Base-by-base conservation (phyloP, 208 protist species). In the Trypanosoma conorhini region DNA sequence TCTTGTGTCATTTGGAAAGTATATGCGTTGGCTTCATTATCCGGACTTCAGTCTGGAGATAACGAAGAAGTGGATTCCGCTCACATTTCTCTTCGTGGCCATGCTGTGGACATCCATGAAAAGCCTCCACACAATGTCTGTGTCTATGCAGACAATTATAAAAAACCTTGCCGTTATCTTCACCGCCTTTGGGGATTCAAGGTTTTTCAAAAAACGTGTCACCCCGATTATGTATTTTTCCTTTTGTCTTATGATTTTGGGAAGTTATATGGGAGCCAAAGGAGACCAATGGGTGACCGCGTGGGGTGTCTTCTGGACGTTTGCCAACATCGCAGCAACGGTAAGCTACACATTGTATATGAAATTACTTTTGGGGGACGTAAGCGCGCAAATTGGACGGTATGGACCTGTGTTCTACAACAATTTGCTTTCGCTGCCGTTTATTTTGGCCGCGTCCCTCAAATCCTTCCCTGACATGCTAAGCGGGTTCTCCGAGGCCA, bases 321-420 rank as follows among this genome's bases (percentile, higher is more conserved):
- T 88, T 30, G 31, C 77, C 12, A 97, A 97, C 69, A 87, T 97
- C 59, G 33, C 76, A 22, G 17, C 75, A 17, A 97, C 92, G 0
- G 87, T 88, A 21, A 66, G 63, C 38, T 97, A 97, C 78, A 92
- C 86, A 51, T 74, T 97, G n/a, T 93, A 92, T 74, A 93, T 97
- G 83, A 95, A 95, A 66, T 57, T 56, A 0, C 72, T 95, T 9
- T 72, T 90, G 15, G 74, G 67, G 13, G 67, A 70, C 13, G 70
- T 95, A 15, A 83, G 87, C 54, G 68, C 72, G 35, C 55, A 72
- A 30, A 89, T 94, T 59, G 89, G 89, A 26, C 76, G 78, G 22
- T 95, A 91, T 77, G 89, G 87, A 21, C 87, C 88, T 17, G 88
- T 95, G 10, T 94, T 94, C 63, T 95, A 93, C 81, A 95, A 93